Evolutionary conservation across 2,329 filamentous ascomycete species (phyloP).

Genomic region (Erysiphe pulchra): DNA sequence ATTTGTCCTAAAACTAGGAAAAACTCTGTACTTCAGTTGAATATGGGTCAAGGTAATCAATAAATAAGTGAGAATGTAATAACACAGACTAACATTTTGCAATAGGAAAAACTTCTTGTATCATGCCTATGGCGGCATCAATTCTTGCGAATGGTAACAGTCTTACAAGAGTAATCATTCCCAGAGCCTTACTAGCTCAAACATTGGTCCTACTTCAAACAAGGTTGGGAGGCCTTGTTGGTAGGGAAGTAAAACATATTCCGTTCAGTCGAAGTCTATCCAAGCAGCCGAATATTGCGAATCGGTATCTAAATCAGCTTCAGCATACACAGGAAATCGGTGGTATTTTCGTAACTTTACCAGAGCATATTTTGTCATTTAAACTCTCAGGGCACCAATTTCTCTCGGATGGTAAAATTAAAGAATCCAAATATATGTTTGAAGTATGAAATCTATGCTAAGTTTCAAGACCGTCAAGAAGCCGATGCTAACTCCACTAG

Average conservation of each 20-base stretch:
- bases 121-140: conserved; percentile 25
- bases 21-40: conserved; percentile 38
- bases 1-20: conserved; percentile 23
- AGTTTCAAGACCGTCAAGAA: too few species aligned
- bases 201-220: conserved; percentile 20
- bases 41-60: conserved; percentile 34
- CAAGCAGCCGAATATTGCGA: conserved; percentile 11
- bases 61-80: not conserved
- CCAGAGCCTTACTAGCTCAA: conserved; percentile 19
- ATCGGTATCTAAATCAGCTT: conserved; percentile 16
- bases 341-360: conserved; percentile 22
- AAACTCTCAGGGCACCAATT: conserved; percentile 22
- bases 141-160: conserved; percentile 18
- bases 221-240: conserved; percentile 18
- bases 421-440: conserved; percentile 18
- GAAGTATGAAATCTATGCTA: conserved; percentile 2
- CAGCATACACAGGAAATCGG: conserved; percentile 4
- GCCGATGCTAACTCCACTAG: not conserved
- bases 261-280: conserved; percentile 21
- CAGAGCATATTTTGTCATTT: conserved; percentile 27
- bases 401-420: conserved; percentile 15
- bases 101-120: conserved; percentile 28
- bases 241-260: conserved; percentile 19
- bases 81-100: too few species aligned
- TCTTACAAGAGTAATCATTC: conserved; percentile 20